phyloP scores from a whole-genome alignment of 306 rosid genomes.

The Cicer cuneatum region DNA sequence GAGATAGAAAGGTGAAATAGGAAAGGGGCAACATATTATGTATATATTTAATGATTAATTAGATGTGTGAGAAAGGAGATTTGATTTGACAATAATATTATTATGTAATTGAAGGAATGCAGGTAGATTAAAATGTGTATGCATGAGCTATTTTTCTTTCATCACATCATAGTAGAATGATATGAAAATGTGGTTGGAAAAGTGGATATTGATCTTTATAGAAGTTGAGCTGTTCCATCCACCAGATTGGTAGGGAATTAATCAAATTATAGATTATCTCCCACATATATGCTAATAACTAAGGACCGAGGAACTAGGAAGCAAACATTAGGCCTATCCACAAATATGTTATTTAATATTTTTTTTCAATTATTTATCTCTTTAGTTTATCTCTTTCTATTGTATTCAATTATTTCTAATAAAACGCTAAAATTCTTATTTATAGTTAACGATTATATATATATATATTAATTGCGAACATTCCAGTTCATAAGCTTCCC shows the following conservation, averaged over 20 bases:
- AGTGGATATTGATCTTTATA: conserved; percentile 18
- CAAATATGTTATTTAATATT: too few species aligned
- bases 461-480: too few species aligned
- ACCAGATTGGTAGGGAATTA: neutral
- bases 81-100: neutral
- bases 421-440: too few species aligned
- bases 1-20: conserved; percentile 41
- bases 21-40: conserved; percentile 22
- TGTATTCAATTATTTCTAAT: too few species aligned
- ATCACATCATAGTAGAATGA: neutral
- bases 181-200: conserved; percentile 22
- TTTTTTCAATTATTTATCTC: too few species aligned
- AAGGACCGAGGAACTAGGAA: too few species aligned
- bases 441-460: too few species aligned
- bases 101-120: neutral
- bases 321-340: too few species aligned
- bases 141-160: conserved; percentile 37
- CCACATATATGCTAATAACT: too few species aligned
- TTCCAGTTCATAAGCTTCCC: too few species aligned
- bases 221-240: conserved; percentile 34
- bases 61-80: neutral
- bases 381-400: too few species aligned
- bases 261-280: neutral
- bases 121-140: conserved; percentile 20
- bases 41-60: conserved; percentile 28